A percentile compares a stretch with the other conserved stretches of the same genome.
These are phyloP conservation scores for Wickerhamomyces strasburgensis DNA, from an alignment of 805 yeast genomes.

Conservation along the genomic window DNA sequence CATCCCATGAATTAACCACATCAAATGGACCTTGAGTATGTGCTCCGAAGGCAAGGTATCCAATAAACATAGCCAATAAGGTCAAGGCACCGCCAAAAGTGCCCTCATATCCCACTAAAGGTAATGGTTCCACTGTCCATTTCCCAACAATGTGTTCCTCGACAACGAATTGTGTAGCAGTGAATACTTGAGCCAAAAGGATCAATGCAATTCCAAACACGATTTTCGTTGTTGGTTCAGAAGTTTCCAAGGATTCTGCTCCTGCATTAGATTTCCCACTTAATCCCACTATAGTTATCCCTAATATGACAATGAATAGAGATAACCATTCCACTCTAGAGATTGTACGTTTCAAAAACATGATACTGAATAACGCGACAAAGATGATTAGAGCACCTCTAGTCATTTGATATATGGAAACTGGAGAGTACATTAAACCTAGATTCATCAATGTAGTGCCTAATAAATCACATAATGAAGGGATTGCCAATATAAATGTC, in stretches of 20 bases:
- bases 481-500: constrained; percentile 43
- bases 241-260: constrained; percentile 2
- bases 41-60: constrained; percentile 37
- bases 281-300: constrained; percentile 68
- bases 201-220: constrained; percentile 55
- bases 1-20: constrained; percentile 41
- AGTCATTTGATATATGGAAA: constrained; percentile 81
- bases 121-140: constrained; percentile 53
- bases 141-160: constrained; percentile 63
- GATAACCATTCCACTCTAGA: constrained; percentile 65
- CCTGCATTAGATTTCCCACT: constrained; percentile 45
- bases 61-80: constrained; percentile 37
- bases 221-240: constrained; percentile 25
- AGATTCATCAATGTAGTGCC: constrained; percentile 74
- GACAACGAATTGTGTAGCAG: constrained; percentile 72
- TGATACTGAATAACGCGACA: constrained; percentile 66
- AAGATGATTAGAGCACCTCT: constrained; percentile 72
- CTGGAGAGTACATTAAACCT: constrained; percentile 73
- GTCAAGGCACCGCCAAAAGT: constrained; percentile 52
- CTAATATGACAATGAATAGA: constrained; percentile 56
- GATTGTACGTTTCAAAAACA: constrained; percentile 53
- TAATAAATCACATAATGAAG: constrained; percentile 64
- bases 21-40: constrained; percentile 45
- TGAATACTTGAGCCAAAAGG: constrained; percentile 57
- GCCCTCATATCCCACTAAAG: constrained; percentile 73